phyloP scores from a whole-genome alignment of 2,329 filamentous ascomycete species.

The Bipolaris bicolor region DNA sequence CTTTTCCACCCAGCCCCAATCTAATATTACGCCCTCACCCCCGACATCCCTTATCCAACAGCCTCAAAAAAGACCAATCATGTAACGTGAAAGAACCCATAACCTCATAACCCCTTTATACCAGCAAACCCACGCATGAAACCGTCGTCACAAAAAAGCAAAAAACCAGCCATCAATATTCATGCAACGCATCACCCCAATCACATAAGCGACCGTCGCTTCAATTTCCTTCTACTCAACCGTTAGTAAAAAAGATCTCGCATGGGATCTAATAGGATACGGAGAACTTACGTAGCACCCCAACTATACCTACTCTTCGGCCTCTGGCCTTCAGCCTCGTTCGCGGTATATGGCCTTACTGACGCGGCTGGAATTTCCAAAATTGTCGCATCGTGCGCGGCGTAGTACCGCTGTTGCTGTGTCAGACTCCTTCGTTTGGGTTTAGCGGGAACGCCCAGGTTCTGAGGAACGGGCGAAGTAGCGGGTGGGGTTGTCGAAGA shows the following conservation, averaged over 20 bases:
- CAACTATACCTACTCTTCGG: conserved; percentile 26
- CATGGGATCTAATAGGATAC: not conserved
- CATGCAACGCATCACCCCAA: not conserved
- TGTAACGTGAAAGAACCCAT: not conserved
- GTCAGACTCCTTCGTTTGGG: not conserved
- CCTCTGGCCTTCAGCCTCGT: conserved; percentile 7
- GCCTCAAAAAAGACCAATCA: not conserved
- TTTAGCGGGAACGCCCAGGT: not conserved
- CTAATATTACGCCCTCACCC: too few species aligned
- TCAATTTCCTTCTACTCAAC: conserved; percentile 18
- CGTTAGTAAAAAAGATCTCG: conserved; percentile 1
- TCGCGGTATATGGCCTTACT: conserved; percentile 14
- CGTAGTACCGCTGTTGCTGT: conserved; percentile 28
- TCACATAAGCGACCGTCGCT: conserved; percentile 18
- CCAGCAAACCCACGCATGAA: not conserved
- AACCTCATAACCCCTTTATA: not conserved
- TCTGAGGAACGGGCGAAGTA: not conserved
- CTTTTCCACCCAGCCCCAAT: too few species aligned
- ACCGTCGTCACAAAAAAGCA: not conserved
- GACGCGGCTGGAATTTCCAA: not conserved
- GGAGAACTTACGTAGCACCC: conserved; percentile 31
- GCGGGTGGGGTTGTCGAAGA: not conserved
- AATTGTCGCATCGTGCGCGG: conserved; percentile 6
- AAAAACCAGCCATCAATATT: not conserved
- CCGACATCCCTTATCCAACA: too few species aligned